Base-by-base conservation (phyloP, 2,329 filamentous ascomycete genomes). In the Dothidotthia symphoricarpi region DNA sequence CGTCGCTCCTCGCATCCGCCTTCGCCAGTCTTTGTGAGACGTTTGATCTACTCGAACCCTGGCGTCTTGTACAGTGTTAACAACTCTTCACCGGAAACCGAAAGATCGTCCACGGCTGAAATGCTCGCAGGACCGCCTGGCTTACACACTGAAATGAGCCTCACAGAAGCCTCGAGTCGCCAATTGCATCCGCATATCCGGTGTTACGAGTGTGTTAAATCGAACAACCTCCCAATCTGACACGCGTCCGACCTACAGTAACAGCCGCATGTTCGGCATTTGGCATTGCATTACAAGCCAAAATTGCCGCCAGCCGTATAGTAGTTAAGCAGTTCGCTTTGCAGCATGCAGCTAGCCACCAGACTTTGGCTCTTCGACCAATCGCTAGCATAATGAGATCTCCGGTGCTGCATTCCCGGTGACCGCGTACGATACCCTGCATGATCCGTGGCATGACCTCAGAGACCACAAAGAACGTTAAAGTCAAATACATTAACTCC, bases 371-470 rank as follows among this genome's bases (percentile, higher is more conserved):
- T 24, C 34, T 24, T 39, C 11, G 31, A 19, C 56, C 56, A 59
- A 57, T 55, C 48, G 49, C 31, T 31, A 31, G 28, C 33, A 35
- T 33, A 24, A 38, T 44, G 39, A 22, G 19, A 39, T 36, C 47
- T 45, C 52, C 51, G 38, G 41, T 51, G 50, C 31, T 34, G 39
- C 41, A 32, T 28, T 47, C 47, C 50, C 55, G 56, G 55, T 58
- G 55, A 57, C 46, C 19, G 19, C 19, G 19, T 22, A 22, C 43
- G 34, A 44, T 41, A 43, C 44, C 51, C 49, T 57, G 54, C 55
- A 52, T 43, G 39, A 39, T 39, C 45, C 39, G 38, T 48, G 43
- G 47, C 48, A 55, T 58, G 53, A 57, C 56, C 55, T 55, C 51
- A 54, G 47, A 42, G 33, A 30, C 41, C 19, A 22, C 19, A 22